Conservation (phyloP, 106 monocot species). For the Dendrobium chrysotoxum region DNA sequence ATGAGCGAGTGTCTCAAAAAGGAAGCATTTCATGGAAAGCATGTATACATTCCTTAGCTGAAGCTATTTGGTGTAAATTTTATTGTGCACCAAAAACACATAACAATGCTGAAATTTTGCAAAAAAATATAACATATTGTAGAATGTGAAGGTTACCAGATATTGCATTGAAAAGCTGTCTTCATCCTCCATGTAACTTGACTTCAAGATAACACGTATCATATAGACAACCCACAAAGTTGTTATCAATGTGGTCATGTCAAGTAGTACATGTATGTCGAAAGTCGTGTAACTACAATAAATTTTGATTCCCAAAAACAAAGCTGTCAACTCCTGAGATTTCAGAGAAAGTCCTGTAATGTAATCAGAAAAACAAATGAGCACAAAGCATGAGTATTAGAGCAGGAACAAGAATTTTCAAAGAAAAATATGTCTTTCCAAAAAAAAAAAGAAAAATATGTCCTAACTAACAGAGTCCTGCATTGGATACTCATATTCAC, state of each 20-base stretch:
- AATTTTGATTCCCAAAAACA: constrained; percentile 5
- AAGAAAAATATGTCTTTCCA: not conserved
- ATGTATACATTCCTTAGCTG: not conserved
- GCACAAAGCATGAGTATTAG: not conserved
- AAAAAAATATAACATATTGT: not conserved
- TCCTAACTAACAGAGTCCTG: not conserved
- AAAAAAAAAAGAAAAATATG: not conserved
- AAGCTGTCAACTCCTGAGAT: constrained; percentile 8
- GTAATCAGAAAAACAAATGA: not conserved
- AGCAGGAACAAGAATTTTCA: not conserved
- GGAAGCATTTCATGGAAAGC: not conserved
- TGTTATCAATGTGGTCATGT: constrained; percentile 1
- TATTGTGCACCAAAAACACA: not conserved
- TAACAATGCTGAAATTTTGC: not conserved
- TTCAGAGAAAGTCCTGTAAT: constrained; percentile 9
- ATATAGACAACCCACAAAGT: constrained; percentile 10
- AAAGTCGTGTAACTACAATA: not conserved
- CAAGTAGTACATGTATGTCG: not conserved
- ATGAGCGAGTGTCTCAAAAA: no score
- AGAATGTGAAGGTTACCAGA: not conserved
- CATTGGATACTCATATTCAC: no score
- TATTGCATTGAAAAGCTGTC: not conserved
- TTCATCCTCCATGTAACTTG: constrained; percentile 2
- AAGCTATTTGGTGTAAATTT: not conserved
- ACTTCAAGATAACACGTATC: constrained; percentile 1